Percentiles rank a stretch among this genome's conserved stretches.
Conservation (phyloP, 176 grass and related monocot species). For the Coix lacrymajobi region DNA sequence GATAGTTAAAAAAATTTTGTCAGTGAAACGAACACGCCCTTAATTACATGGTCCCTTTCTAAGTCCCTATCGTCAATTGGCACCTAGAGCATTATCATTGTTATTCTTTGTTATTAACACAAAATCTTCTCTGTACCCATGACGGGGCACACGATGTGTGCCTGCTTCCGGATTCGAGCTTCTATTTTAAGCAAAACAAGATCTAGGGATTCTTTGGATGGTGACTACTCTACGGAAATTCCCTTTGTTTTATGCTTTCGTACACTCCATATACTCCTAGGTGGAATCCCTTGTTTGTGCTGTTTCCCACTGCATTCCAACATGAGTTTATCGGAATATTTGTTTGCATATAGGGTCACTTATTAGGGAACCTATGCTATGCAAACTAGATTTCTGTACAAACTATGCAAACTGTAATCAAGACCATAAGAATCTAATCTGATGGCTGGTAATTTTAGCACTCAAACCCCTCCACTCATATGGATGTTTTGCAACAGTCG, state of each 20-base stretch:
- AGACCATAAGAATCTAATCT: no score
- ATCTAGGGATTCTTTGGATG: background rate
- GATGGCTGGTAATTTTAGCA: no score
- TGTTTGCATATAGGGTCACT: background rate
- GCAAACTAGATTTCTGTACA: no score
- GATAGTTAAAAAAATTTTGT: no score
- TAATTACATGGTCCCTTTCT: background rate
- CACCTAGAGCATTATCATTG: background rate
- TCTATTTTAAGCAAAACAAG: background rate
- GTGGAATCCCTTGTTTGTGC: constrained; percentile 13
- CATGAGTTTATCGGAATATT: background rate
- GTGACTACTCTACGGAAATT: background rate
- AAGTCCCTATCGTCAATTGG: background rate
- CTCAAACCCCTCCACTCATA: no score
- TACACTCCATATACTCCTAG: background rate
- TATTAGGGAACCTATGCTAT: no score
- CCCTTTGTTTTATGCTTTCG: background rate
- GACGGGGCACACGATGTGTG: background rate
- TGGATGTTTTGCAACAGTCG: no score
- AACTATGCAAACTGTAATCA: no score
- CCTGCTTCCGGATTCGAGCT: background rate
- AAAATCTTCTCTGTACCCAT: constrained; percentile 10
- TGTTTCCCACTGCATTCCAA: constrained; percentile 15
- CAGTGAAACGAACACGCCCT: no score
- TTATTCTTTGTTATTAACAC: background rate